Percentiles rank a stretch among this genome's conserved stretches.
These are phyloP conservation scores for Suillus lakei DNA, from an alignment of 768 basidiomycete genomes.

Conservation along the genomic window DNA sequence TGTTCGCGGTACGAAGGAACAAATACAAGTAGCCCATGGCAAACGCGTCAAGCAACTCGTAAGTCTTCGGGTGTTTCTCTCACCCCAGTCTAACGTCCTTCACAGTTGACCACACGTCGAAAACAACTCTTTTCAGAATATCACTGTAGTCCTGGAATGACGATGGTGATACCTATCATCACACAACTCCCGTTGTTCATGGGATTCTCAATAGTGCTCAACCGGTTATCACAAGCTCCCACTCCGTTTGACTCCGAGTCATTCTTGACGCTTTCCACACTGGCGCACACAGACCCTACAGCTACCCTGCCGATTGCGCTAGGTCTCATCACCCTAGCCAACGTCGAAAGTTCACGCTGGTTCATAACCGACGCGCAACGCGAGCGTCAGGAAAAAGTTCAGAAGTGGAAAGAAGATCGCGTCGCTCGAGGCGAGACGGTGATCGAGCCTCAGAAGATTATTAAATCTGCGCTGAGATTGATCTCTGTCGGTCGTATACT, in stretches of 20 bases:
- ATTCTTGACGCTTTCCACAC: constrained; percentile 72
- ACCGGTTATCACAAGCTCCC: constrained; percentile 58
- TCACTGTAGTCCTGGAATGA: constrained; percentile 58
- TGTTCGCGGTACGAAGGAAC: constrained; percentile 59
- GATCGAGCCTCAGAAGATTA: constrained; percentile 50
- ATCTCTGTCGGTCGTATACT: constrained; percentile 71
- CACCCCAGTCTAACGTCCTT: constrained; percentile 11
- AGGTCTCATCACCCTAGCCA: constrained; percentile 77
- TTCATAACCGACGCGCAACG: constrained; percentile 63
- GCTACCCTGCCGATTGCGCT: constrained; percentile 69
- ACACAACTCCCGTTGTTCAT: constrained; percentile 78
- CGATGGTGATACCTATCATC: constrained; percentile 64
- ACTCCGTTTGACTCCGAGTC: constrained; percentile 76
- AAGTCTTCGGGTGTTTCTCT: constrained; percentile 11
- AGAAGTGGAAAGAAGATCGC: constrained; percentile 50
- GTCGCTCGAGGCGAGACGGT: constrained; percentile 48
- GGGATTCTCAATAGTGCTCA: constrained; percentile 62
- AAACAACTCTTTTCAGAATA: constrained; percentile 65
- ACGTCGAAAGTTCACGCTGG: constrained; percentile 80
- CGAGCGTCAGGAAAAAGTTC: constrained; percentile 51
- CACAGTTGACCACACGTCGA: constrained; percentile 55
- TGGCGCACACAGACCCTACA: constrained; percentile 75
- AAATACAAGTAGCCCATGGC: constrained; percentile 50
- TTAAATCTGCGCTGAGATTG: constrained; percentile 59
- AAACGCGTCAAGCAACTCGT: constrained; percentile 56